Evolutionary conservation across 805 yeast genomes (phyloP), one percentile per base, ranked within the genome.

Genomic region (Zygosaccharomyces kombuchaensis): DNA sequence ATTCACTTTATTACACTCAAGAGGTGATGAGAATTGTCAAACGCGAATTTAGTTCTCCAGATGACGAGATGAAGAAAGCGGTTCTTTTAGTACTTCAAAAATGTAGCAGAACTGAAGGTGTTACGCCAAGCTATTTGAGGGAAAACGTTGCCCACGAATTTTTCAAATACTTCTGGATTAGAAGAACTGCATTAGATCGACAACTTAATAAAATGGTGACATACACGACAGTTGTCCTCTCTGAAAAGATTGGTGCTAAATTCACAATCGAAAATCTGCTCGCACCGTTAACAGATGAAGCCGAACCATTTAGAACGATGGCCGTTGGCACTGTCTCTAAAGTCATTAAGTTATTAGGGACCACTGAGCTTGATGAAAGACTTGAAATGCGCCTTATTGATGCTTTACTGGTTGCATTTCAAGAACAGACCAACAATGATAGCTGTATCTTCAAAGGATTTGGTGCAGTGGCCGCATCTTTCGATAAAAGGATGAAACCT

Each of bases 51-150:
- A 63, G 70, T 29, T 78, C 95, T 0, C 89, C 93, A 0, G 96
- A 88, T 58, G 95, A 86, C 50, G 96, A 89, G 40, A 85, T 90
- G 91, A 80, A 79, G 56, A 76, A 76, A 48, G 76, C 89, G 0
- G 84, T 90, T 2, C 63, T 93, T 47, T 69, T 74, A 25, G 86
- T 87, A 6, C 68, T 90, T 25, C 82, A 76, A 44, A 81, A 77
- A 48, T 78, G 93, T 54, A 79, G 87, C 10, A 65, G 77, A 1
- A 71, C 85, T 1, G 81, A 77, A 9, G 78, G 79, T 9, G 72
- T 87, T 10, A 73, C 81, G 9, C 65, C 73, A 4, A 65, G 64
- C 21, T 79, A 76, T 50, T 59, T 82, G 21, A 67, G 70, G 35
- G 73, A 70, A 6, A 78, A 79, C 17, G 73, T 85, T 1, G 62